Conservation (phyloP, 805 yeast species). For the Blastobotrys americana region DNA sequence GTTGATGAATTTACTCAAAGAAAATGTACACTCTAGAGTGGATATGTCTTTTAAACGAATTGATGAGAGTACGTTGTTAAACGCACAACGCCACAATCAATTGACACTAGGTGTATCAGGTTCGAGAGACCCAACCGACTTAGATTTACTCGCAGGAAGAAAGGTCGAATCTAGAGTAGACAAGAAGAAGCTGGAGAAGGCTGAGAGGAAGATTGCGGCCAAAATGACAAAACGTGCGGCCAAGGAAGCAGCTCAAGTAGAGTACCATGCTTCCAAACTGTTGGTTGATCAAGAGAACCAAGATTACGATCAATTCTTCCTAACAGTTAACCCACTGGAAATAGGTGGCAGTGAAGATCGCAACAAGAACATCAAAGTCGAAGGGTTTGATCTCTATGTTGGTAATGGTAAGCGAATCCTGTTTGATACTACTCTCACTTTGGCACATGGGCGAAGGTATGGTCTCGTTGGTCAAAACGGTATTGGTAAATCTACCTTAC, state of each 20-base stretch:
- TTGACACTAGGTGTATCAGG: conserved; percentile 70
- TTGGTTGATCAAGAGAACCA: conserved; percentile 54
- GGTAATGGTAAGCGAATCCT: conserved; percentile 93
- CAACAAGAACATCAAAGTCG: conserved; percentile 93
- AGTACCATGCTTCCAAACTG: conserved; percentile 75
- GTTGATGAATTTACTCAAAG: conserved; percentile 48
- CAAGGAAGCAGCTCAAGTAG: conserved; percentile 36
- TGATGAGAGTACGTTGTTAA: conserved; percentile 56
- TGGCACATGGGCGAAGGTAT: conserved; percentile 88
- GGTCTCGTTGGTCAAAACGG: conserved; percentile 99
- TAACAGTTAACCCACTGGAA: conserved; percentile 91
- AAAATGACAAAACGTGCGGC: conserved; percentile 79
- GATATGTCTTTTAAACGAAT: conserved; percentile 88
- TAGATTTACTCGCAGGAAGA: conserved; percentile 80
- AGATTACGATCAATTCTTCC: conserved; percentile 90
- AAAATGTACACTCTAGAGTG: conserved; percentile 66
- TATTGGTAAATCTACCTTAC: conserved; percentile 95
- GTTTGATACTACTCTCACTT: conserved; percentile 76
- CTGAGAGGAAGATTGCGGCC: conserved; percentile 94
- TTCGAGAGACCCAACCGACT: conserved; percentile 74
- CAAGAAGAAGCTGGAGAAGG: conserved; percentile 92
- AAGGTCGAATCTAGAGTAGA: conserved; percentile 92
- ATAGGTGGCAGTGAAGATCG: conserved; percentile 62
- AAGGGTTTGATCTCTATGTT: conserved; percentile 86
- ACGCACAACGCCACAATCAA: conserved; percentile 56